Evolutionary conservation across 2,329 filamentous ascomycete genomes (phyloP), one percentile per base, ranked within the genome.

Genomic region (Botrytis deweyae): DNA sequence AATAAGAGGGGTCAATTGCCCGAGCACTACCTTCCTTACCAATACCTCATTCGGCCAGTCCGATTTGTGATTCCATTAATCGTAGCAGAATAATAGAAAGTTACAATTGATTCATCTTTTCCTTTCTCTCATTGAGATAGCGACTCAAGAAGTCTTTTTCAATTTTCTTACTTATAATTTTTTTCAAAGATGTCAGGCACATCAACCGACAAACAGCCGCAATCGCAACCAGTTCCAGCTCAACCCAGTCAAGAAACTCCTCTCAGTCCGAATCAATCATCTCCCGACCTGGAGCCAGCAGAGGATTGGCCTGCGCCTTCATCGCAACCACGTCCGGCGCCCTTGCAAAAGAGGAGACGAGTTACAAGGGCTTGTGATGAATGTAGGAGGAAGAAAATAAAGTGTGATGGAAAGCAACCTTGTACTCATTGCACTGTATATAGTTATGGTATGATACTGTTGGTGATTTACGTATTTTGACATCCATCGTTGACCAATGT

Each of bases 391-490:
- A 95, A 95, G 82, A 95, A 95, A 83, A 95, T 95, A 80, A 95
- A 95, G 82, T 95, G 92, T 79, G 92, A 95, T 81, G 93, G 72
- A 78, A 94, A 94, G 82, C 92, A 95, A 81, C 93, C 93, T 16
- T 96, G 93, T 83, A 98, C 95, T 0, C 96, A 98, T 83, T 99
- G 96, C 83, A 97, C 95, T 18, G 94, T 98, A 68, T 99, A 99
- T 83, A 98, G 94, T 82, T 99, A 99, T 86, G 95, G 96, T 98
- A 87, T 81, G 87, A 62, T 62, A 44, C 36, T 74, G 36, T n/a
- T 33, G 64, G 61, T 64, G 44, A 40, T 40, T 29, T 46, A 4
- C n/a, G n/a, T n/a, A 64, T 69, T 42, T 65, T 22, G 20, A 72
- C 58, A 62, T 16, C n/a, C 16, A 52, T 49, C 49, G 20, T 73